Conservation (phyloP, 2,329 filamentous ascomycete genomes). For the Ophiostoma piceae region DNA sequence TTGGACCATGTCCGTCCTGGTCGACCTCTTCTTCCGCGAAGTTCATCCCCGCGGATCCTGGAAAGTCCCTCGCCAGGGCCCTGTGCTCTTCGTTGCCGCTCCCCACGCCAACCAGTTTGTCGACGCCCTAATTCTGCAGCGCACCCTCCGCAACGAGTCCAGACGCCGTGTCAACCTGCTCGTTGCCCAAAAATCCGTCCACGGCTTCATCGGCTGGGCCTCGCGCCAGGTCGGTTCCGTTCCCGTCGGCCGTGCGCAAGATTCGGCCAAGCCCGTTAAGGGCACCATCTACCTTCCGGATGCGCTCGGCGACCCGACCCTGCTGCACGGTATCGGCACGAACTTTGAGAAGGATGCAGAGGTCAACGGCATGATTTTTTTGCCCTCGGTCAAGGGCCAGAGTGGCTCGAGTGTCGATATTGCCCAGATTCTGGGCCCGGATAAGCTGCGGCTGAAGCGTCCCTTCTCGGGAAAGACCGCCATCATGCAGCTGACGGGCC, state of each 20-base stretch:
- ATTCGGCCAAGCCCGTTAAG: conserved; percentile 71
- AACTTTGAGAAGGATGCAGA: conserved; percentile 74
- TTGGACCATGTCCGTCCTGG: conserved; percentile 72
- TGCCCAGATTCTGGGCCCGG: conserved; percentile 68
- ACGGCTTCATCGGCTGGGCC: conserved; percentile 84
- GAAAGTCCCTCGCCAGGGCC: conserved; percentile 84
- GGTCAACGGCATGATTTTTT: conserved; percentile 74
- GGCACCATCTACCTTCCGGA: conserved; percentile 87
- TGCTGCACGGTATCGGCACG: conserved; percentile 73
- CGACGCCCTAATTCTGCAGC: conserved; percentile 88
- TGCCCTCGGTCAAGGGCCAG: conserved; percentile 75
- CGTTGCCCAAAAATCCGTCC: conserved; percentile 92
- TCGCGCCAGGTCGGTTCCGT: conserved; percentile 82
- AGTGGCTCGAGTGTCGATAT: conserved; percentile 79
- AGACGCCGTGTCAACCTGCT: conserved; percentile 85
- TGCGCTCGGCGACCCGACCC: conserved; percentile 73
- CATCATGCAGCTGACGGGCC: conserved; percentile 74
- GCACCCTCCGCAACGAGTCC: conserved; percentile 79
- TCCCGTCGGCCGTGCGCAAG: conserved; percentile 87
- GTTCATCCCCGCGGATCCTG: conserved; percentile 92
- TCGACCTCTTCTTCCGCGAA: conserved; percentile 97
- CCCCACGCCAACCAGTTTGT: conserved; percentile 99
- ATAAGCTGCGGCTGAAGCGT: conserved; percentile 81
- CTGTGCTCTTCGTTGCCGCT: conserved; percentile 91
- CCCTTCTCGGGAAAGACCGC: conserved; percentile 74